Conservation (phyloP, 805 yeast genomes). For the Candida alai region DNA sequence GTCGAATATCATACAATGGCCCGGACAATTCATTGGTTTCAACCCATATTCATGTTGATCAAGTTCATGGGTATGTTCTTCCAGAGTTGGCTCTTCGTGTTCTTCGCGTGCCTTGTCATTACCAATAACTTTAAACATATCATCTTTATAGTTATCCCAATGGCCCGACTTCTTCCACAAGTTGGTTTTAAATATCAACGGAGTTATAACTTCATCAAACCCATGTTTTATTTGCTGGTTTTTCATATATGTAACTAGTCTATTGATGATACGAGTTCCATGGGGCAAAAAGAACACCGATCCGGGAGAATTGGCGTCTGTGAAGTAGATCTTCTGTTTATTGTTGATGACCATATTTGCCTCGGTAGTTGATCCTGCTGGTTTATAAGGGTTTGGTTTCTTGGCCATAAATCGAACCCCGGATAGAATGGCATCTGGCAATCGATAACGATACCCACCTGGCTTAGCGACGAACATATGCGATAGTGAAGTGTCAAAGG, state of each 20-base stretch:
- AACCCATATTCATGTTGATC: conserved; percentile 56
- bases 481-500: no score
- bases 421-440: no score
- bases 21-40: conserved; percentile 96
- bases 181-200: conserved; percentile 75
- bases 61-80: conserved; percentile 11
- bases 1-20: conserved; percentile 83
- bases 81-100: conserved; percentile 10
- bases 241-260: conserved; percentile 77
- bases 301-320: conserved; percentile 85
- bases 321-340: conserved; percentile 72
- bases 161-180: conserved; percentile 93
- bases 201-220: conserved; percentile 89
- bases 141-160: conserved; percentile 92
- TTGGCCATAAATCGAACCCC: no score
- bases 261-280: conserved; percentile 84
- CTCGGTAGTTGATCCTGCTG: no score
- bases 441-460: no score
- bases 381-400: no score
- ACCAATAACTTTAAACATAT: conserved; percentile 86
- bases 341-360: conserved; percentile 47
- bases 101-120: conserved; percentile 35
- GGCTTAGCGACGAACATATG: no score
- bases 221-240: conserved; percentile 76
- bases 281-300: conserved; percentile 89